A percentile compares a stretch with the other conserved stretches of the same genome.
These are phyloP conservation scores for Podila epicladia DNA, from an alignment of 192 early-diverging fungal genomes.

Conservation along the genomic window DNA sequence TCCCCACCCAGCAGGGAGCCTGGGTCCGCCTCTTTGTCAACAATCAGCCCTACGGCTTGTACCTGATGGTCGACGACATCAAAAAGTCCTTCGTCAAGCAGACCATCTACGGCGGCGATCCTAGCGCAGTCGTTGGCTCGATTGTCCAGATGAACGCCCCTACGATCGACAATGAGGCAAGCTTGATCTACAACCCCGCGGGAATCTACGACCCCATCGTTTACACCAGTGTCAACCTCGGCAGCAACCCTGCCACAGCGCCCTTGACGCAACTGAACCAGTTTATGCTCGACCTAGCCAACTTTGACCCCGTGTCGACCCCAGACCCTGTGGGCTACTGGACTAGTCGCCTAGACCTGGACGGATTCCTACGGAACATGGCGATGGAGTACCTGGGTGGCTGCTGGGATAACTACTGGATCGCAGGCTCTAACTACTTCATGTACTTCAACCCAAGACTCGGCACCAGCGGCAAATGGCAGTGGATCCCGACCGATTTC, in stretches of 20 bases:
- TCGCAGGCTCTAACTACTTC: conserved; percentile 36
- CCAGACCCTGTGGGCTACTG: conserved; percentile 23
- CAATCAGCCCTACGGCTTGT: conserved; percentile 49
- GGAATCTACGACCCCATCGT: conserved; percentile 27
- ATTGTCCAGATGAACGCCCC: conserved; percentile 52
- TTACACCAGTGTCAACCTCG: conserved; percentile 29
- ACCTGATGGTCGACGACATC: conserved; percentile 55
- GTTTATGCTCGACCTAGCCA: conserved; percentile 41
- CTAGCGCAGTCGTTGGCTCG: conserved; percentile 7
- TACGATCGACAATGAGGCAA: conserved; percentile 14
- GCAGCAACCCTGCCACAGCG: conserved; percentile 9
- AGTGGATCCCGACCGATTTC: conserved; percentile 54
- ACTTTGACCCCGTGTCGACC: conserved; percentile 17
- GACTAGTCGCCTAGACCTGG: conserved; percentile 43
- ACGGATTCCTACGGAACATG: conserved; percentile 49
- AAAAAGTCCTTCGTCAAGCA: conserved; percentile 52
- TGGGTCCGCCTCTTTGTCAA: conserved; percentile 51
- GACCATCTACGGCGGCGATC: conserved; percentile 37
- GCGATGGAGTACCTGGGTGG: conserved; percentile 51
- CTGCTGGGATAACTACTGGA: conserved; percentile 49
- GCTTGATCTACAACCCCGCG: conserved; percentile 29
- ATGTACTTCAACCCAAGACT: conserved; percentile 36
- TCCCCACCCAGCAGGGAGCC: conserved; percentile 42
- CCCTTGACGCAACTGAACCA: conserved; percentile 32
- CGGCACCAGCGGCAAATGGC: conserved; percentile 25